Base-by-base conservation (phyloP, 78 protist species). In the Dictyostelium purpureum region DNA sequence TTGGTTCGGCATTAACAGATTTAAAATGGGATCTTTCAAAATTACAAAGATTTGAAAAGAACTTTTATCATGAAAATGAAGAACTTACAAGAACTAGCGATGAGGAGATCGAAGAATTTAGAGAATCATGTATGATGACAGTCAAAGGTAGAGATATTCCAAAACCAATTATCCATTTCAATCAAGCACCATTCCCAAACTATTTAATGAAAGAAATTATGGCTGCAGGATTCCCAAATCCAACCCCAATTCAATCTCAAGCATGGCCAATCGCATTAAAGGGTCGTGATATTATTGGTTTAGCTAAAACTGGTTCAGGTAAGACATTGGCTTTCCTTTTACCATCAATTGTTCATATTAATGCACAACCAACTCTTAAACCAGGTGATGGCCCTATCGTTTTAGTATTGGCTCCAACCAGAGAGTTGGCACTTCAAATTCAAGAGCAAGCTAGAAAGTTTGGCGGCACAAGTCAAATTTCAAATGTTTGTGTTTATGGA, bases 301-400 rank as follows among this genome's bases (percentile, higher is more conserved):
- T 97, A 11, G 99, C 99, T 6, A 95, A 97, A 89, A 99, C 99
- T 1, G 99, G 99, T 12, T 96, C 98, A 1, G 99, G 99, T 24
- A 99, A 99, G 89, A 99, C 99, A 1, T 81, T 97, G 28, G 96
- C 99, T 9, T 99, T 97, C 93, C 77, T 91, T n/a, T 89, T 99
- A 21, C 99, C 99, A 26, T 96, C 90, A 0, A 49, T 97, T 14
- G 87, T 95, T 38, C 99, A 97, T 74, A 89, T 97, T 65, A 79
- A 73, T 37, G 94, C 95, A 10, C 94, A 96, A 85, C 88, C 81
- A 38, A 59, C 26, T 21, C 54, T 90, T 9, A 59, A 54, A 54
- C 71, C 26, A 33, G 83, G 31, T 31, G 95, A 89, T 40, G 96
- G 97, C 7, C 98, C 98, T 5, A 79, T 85, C 74, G 96, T 90